Conservation (phyloP, 345 rosid species). For the Dipteronia sinensis region DNA sequence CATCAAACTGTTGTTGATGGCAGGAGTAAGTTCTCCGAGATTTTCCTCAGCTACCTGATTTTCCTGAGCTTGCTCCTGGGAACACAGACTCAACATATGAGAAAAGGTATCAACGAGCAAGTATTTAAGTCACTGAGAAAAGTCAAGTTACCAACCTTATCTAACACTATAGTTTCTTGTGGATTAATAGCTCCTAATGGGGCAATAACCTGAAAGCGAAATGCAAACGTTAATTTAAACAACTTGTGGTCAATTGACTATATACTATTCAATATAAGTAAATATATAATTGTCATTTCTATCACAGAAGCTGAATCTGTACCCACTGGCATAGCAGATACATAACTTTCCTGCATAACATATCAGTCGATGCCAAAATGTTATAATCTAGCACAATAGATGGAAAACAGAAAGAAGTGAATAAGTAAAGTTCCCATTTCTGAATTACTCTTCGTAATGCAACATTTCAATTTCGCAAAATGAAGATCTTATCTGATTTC, state of each 20-base stretch:
- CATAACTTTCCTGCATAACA: slow-evolving; percentile 13
- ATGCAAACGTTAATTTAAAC: background rate
- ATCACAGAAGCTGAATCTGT: background rate
- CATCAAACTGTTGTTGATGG: slow-evolving; percentile 14
- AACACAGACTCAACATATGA: slow-evolving; percentile 6
- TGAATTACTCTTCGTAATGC: background rate
- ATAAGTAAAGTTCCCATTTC: slow-evolving; percentile 25
- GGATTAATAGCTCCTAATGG: background rate
- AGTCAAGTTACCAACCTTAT: slow-evolving; percentile 29
- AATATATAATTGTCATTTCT: background rate
- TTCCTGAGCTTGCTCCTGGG: slow-evolving; percentile 23
- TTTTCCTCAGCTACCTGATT: slow-evolving; percentile 21
- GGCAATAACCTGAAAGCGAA: slow-evolving; percentile 22
- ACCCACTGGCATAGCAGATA: background rate
- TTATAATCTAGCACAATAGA: background rate
- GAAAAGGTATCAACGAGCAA: background rate
- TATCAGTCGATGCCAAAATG: background rate
- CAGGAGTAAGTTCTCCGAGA: slow-evolving; percentile 28
- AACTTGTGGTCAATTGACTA: background rate
- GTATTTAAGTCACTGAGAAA: background rate
- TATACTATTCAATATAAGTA: background rate
- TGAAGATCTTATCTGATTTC: too few relatives aligned
- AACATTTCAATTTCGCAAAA: slow-evolving; percentile 7
- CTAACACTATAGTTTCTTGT: slow-evolving; percentile 3
- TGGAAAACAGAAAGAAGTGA: background rate